Conservation (phyloP, 106 monocot species). For the Ottelia alismoides region DNA sequence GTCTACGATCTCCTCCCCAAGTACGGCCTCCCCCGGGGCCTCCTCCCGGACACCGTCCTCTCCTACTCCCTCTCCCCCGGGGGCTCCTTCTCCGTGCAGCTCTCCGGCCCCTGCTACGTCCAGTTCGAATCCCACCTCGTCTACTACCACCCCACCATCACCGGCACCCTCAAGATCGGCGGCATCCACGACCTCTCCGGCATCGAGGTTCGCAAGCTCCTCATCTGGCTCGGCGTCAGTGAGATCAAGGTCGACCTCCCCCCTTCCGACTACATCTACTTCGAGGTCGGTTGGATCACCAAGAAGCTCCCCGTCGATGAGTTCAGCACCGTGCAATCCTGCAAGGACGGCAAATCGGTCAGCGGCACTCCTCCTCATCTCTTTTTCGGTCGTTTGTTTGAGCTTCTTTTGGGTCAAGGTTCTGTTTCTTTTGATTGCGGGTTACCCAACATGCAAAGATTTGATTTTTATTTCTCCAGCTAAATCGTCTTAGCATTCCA, state of each 20-base stretch:
- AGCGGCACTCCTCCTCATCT: too few species aligned
- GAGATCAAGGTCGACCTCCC: constrained; percentile 17
- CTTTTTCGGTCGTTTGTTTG: too few species aligned
- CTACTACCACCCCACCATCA: constrained; percentile 1
- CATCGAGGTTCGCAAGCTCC: constrained; percentile 10
- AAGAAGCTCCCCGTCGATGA: constrained; percentile 11
- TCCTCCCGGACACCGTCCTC: constrained; percentile 37
- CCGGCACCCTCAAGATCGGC: constrained; percentile 3
- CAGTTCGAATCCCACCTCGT: constrained; percentile 22
- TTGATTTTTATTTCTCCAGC: too few species aligned
- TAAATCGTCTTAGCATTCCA: too few species aligned
- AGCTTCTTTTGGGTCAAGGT: too few species aligned
- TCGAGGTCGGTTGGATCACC: constrained; percentile 16
- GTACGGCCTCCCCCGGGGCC: constrained; percentile 46
- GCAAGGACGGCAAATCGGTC: neutral
- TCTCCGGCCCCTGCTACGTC: constrained; percentile 44
- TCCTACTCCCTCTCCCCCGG: constrained; percentile 22
- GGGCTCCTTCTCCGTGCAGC: constrained; percentile 27
- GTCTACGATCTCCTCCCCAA: constrained; percentile 32
- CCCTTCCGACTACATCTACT: constrained; percentile 7
- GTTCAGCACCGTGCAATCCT: constrained; percentile 9
- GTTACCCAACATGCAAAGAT: too few species aligned
- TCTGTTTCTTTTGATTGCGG: too few species aligned
- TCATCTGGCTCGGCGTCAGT: constrained; percentile 8
- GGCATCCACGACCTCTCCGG: constrained; percentile 12